A percentile compares a stretch with the other conserved stretches of the same genome.
Evolutionary conservation across 441 rosid species (phyloP).

Genomic region (Metrosideros polymorpha): DNA sequence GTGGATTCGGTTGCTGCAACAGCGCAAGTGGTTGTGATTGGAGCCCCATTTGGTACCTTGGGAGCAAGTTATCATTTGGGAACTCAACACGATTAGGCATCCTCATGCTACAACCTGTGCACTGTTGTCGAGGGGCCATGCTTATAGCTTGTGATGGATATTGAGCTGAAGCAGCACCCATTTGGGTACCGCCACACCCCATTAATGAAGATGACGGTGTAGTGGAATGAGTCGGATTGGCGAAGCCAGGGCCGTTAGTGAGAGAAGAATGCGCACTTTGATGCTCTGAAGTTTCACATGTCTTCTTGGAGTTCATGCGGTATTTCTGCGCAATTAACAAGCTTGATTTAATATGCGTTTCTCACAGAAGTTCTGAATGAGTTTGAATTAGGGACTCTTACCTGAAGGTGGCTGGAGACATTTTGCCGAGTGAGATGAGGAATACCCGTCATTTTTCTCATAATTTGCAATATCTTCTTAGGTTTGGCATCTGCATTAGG

Average conservation of each 20-base stretch:
- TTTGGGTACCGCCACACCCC: not conserved
- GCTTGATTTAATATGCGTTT: not conserved
- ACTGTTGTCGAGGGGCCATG: not conserved
- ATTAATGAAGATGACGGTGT: not conserved
- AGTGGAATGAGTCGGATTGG: not conserved
- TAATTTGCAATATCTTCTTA: not conserved
- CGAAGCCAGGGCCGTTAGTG: not conserved
- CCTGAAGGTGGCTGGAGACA: not conserved
- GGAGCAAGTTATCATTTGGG: not conserved
- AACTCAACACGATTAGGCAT: not conserved
- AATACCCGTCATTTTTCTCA: fast-evolving
- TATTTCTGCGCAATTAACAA: not conserved
- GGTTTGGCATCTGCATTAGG: not conserved
- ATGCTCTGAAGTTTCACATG: not conserved
- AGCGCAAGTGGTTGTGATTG: not conserved
- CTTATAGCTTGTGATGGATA: not conserved
- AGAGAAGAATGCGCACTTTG: not conserved
- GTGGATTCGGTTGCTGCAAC: not conserved
- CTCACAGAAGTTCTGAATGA: not conserved
- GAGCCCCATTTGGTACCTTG: not conserved
- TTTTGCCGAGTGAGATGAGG: not conserved
- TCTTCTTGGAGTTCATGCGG: not conserved
- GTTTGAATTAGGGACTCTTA: not conserved
- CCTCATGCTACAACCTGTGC: not conserved
- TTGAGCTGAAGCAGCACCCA: not conserved